phyloP scores from a whole-genome alignment of 225 moss, liverwort and hornwort species.

The Antitrichia curtipendula region DNA sequence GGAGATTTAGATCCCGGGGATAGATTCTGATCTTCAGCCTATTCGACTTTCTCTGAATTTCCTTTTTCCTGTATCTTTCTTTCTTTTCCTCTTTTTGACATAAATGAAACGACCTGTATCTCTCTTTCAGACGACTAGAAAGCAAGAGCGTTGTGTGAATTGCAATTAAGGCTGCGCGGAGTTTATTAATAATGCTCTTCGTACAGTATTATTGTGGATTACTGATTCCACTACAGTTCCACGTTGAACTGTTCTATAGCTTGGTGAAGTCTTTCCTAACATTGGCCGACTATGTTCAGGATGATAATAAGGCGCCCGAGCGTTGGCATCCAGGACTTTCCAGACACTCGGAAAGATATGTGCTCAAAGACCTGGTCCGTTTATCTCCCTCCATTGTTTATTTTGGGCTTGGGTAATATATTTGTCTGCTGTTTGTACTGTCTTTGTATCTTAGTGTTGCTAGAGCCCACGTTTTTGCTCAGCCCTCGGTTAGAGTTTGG shows the following conservation, averaged over 20 bases:
- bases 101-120: not conserved
- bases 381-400: not conserved
- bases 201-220: not conserved
- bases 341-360: constrained; percentile 59
- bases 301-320: constrained; percentile 37
- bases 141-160: not conserved
- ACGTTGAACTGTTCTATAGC: not conserved
- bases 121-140: not conserved
- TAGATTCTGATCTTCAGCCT: no score
- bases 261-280: not conserved
- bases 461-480: not conserved
- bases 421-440: not conserved
- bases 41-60: not conserved
- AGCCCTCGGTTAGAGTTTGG: not conserved
- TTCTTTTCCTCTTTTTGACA: not conserved
- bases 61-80: not conserved
- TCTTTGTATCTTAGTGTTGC: not conserved
- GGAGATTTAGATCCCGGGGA: not conserved
- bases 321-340: constrained; percentile 70
- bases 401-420: not conserved
- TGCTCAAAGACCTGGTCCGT: constrained; percentile 71
- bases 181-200: not conserved
- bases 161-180: not conserved
- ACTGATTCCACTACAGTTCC: not conserved
- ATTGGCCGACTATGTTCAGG: constrained; percentile 10